Conservation (phyloP, 2,329 filamentous ascomycete species). For the Coniochaeta hoffmannii region DNA sequence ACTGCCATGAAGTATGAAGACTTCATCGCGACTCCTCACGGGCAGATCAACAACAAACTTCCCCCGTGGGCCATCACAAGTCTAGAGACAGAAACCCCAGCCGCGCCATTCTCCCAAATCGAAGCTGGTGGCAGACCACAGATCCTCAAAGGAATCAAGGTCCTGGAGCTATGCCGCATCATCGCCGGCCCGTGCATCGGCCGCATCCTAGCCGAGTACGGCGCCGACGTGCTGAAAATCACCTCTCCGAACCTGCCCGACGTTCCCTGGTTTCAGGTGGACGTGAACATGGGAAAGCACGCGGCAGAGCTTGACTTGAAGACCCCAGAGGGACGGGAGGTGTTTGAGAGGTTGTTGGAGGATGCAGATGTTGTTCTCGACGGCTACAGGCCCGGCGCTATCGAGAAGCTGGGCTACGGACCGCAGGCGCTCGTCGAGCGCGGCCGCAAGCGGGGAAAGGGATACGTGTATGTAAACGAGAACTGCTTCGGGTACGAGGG, state of each 20-base stretch:
- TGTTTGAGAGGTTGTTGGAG: conserved; percentile 51
- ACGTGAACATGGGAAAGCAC: conserved; percentile 66
- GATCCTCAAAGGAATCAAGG: conserved; percentile 52
- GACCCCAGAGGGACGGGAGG: conserved; percentile 37
- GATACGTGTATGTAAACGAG: conserved; percentile 61
- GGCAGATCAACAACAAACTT: conserved; percentile 8
- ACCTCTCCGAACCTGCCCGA: conserved; percentile 60
- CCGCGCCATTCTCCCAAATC: neutral
- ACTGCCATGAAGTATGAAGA: conserved; percentile 52
- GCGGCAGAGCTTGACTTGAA: conserved; percentile 57
- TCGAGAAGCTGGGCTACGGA: conserved; percentile 58
- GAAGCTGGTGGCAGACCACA: conserved; percentile 1
- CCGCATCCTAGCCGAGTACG: conserved; percentile 65
- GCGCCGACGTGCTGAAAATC: conserved; percentile 66
- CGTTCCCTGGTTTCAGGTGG: conserved; percentile 65
- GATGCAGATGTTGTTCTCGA: conserved; percentile 59
- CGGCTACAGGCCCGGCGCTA: conserved; percentile 60
- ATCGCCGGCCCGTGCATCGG: conserved; percentile 68
- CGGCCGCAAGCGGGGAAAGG: conserved; percentile 47
- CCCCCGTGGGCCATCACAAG: conserved; percentile 24
- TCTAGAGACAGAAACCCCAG: conserved; percentile 6
- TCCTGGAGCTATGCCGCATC: conserved; percentile 68
- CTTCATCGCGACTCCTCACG: conserved; percentile 47
- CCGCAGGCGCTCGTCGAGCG: conserved; percentile 43
- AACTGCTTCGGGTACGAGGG: conserved; percentile 61